Evolutionary conservation across 345 rosid species (phyloP).

Genomic region (Psidium friedrichsthalianum): DNA sequence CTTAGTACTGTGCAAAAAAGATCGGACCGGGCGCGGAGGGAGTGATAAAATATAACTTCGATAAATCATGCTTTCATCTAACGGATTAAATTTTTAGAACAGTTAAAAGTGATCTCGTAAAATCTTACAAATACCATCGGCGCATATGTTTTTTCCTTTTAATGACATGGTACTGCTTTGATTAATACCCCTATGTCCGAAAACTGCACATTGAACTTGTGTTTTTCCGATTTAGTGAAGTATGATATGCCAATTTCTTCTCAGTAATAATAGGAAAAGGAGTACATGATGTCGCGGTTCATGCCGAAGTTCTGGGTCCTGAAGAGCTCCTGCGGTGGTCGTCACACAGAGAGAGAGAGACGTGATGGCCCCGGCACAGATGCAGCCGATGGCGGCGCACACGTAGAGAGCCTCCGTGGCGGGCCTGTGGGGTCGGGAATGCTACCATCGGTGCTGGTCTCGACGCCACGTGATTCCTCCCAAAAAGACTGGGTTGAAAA

Average conservation of each 20-base stretch:
- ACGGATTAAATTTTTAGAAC: no score
- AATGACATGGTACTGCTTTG: not conserved
- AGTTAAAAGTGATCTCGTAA: no score
- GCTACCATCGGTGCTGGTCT: constrained; percentile 42
- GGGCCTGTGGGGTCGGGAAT: constrained; percentile 28
- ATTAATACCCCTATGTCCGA: not conserved
- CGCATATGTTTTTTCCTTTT: not conserved
- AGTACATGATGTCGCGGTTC: constrained; percentile 49
- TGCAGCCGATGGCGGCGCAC: constrained; percentile 49
- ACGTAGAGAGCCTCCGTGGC: constrained; percentile 24
- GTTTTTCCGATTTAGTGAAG: not conserved
- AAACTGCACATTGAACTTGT: not conserved
- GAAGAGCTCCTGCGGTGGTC: constrained; percentile 60
- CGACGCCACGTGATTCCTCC: constrained; percentile 31
- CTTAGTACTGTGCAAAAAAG: no score
- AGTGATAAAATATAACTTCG: no score
- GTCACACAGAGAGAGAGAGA: constrained; percentile 54
- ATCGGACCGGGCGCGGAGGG: no score
- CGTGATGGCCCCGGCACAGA: constrained; percentile 61
- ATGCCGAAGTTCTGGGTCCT: constrained; percentile 50
- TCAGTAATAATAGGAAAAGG: not conserved
- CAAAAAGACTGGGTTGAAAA: not conserved
- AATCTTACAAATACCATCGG: accelerated
- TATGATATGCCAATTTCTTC: not conserved
- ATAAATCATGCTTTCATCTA: no score